Base-by-base conservation (phyloP, 148 eudicot genomes). In the Rhododendron ferrugineum region DNA sequence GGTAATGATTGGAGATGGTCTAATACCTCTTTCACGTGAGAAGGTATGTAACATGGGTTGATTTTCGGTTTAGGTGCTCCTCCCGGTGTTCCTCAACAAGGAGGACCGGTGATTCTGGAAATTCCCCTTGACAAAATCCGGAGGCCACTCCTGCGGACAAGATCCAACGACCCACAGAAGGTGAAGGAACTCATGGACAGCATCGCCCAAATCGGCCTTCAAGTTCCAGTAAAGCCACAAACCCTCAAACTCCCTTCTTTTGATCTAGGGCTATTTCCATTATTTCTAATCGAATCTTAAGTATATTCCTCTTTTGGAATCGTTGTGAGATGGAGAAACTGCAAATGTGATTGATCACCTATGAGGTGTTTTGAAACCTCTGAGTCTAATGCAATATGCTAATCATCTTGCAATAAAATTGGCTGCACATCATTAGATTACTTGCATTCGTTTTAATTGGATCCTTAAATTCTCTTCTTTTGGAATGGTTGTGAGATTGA, bases 181-280 rank as follows among this genome's bases (percentile, higher is more conserved):
- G 99, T 97, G 68, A 88, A 94, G 87, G 92, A 97, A 49, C 98
- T 97, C 80, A 94, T 95, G 99, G 98, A 93, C 77, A 97, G 99
- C 88, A 97, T 97, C 44, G 68, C 86, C 46, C 88, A 97, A 82
- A 97, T 97, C 6, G 98, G 99, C 52, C 98, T 97, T 82, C 99
- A 97, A 95, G 98, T 95, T 32, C 98, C 99, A 37, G 99, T 97
- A 88, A 90, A 92, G 52, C 30, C 70, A 68, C 11, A 26, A 18
- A 78, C 22, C 34, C 60, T 8, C 13, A 5, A 37, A 44, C 5
- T 76, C 23, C 26, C 20, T 84, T 83, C 56, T 30, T 42, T 15
- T 46, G 10, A 6, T 82, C 62, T 22, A 42, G 50, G 42, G 37
- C 37, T 58, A 34, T 9, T 82, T 58, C 82, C 37, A 10, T 13